phyloP scores from a whole-genome alignment of 495 filamentous ascomycete genomes.

The Penicillium egyptiacum region DNA sequence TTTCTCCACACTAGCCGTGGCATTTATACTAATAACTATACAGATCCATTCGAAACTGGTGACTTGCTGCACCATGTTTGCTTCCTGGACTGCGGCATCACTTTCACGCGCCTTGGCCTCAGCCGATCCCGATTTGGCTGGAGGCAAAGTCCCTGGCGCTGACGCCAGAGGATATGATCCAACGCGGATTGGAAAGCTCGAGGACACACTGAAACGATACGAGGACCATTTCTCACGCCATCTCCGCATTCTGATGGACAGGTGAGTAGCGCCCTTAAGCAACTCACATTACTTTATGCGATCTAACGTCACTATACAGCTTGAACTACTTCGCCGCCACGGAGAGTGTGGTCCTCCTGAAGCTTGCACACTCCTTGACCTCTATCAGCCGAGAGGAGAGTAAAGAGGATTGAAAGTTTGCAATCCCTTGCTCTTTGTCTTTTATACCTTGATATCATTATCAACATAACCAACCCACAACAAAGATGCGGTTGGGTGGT shows the following conservation, averaged over 20 bases:
- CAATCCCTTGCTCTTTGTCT: neutral
- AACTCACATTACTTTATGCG: neutral
- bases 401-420: constrained; percentile 37
- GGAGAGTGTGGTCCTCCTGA: constrained; percentile 90
- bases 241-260: constrained; percentile 87
- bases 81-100: constrained; percentile 72
- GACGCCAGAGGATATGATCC: constrained; percentile 56
- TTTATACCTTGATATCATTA: constrained; percentile 6
- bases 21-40: constrained; percentile 21
- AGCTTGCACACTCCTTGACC: constrained; percentile 58
- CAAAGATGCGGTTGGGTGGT: neutral
- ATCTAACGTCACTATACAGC: constrained; percentile 25
- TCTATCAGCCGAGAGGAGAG: constrained; percentile 44
- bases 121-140: constrained; percentile 70
- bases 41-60: constrained; percentile 96
- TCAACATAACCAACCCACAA: neutral
- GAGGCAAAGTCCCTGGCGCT: constrained; percentile 35
- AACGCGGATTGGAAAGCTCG: constrained; percentile 69
- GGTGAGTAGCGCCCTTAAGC: constrained; percentile 33
- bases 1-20: constrained; percentile 8
- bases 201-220: constrained; percentile 81
- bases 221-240: constrained; percentile 90
- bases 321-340: constrained; percentile 96
- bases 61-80: constrained; percentile 89
- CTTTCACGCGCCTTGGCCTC: constrained; percentile 76